Conservation (phyloP, 2,329 filamentous ascomycete species). For the Magnaporthiopsis rhizophila region DNA sequence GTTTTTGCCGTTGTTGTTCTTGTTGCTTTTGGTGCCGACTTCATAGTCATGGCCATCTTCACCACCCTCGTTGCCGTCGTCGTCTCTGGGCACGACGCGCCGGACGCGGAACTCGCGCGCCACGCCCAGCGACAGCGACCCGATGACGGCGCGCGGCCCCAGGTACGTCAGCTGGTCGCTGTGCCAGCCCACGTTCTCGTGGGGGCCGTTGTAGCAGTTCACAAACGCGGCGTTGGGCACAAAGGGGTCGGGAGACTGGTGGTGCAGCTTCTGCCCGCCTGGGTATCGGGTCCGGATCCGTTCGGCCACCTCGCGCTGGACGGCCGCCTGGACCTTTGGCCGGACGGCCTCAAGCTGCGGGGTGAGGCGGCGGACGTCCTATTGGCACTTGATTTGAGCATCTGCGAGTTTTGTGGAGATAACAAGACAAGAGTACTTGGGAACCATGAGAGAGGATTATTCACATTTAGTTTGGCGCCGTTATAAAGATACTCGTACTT, state of each 20-base stretch:
- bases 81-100: constrained; percentile 53
- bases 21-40: background rate
- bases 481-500: constrained; percentile 36
- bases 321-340: constrained; percentile 59
- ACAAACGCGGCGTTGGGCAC: constrained; percentile 84
- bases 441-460: background rate
- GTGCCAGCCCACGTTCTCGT: constrained; percentile 85
- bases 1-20: constrained; percentile 25
- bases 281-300: constrained; percentile 65
- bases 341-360: constrained; percentile 66
- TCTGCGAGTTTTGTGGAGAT: background rate
- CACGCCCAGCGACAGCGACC: constrained; percentile 83
- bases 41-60: constrained; percentile 29
- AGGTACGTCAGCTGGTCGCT: constrained; percentile 90
- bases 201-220: constrained; percentile 81
- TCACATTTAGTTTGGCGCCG: constrained; percentile 4
- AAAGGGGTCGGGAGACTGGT: constrained; percentile 70
- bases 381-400: background rate
- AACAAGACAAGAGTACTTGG: no score
- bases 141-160: constrained; percentile 80
- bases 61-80: constrained; percentile 31
- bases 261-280: constrained; percentile 61
- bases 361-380: constrained; percentile 70
- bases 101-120: constrained; percentile 89
- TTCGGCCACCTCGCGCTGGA: constrained; percentile 68